A percentile compares a stretch with the other conserved stretches of the same genome.
phyloP scores from a whole-genome alignment of 257 asterid species.

The Thymus quinquecostatus region DNA sequence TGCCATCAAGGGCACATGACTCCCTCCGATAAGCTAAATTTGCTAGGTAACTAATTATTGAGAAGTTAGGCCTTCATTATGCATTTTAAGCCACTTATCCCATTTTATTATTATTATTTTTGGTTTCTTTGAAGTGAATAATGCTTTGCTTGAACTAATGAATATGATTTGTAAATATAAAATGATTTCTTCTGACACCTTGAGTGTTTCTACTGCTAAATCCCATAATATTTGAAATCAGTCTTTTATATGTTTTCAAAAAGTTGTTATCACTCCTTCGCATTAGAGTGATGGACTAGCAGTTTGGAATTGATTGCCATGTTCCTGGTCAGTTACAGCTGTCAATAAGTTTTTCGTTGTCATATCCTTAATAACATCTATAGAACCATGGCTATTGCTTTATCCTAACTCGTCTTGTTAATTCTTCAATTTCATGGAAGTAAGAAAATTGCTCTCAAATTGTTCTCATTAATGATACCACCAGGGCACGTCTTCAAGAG shows the following conservation, averaged over 20 bases:
- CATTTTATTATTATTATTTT: background rate
- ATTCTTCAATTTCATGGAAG: constrained; percentile 17
- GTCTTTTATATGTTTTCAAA: background rate
- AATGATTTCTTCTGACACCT: background rate
- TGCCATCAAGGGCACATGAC: background rate
- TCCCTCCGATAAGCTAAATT: constrained; percentile 1
- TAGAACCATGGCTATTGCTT: constrained; percentile 6
- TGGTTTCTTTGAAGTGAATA: background rate
- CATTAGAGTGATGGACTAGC: background rate
- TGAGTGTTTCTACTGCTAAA: background rate
- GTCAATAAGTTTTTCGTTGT: background rate
- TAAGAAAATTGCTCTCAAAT: constrained; percentile 27
- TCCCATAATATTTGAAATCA: constrained; percentile 4
- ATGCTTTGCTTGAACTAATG: background rate
- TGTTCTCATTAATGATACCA: constrained; percentile 40
- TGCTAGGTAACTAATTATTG: background rate
- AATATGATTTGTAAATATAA: background rate
- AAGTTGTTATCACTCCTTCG: background rate
- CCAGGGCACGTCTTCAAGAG: constrained; percentile 90
- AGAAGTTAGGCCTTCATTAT: constrained; percentile 14
- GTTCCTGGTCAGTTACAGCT: background rate
- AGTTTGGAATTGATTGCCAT: background rate
- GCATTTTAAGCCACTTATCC: background rate
- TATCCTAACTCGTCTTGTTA: background rate
- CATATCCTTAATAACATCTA: background rate